Conservation (phyloP, 805 yeast genomes). For the Ogataea wickerhamii region DNA sequence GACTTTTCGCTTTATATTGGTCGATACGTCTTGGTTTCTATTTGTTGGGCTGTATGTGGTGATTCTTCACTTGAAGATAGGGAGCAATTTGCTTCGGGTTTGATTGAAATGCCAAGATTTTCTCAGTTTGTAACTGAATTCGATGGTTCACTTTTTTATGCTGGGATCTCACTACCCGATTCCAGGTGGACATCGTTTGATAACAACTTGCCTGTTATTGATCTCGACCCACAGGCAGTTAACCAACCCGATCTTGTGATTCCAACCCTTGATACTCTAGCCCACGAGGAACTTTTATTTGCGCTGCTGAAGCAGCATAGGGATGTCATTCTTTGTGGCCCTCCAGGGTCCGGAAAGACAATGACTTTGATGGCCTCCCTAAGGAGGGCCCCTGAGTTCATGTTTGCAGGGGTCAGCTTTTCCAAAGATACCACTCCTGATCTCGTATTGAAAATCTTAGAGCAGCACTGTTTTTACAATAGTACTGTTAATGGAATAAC, state of each 20-base stretch:
- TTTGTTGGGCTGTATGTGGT: constrained; percentile 67
- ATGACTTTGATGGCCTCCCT: constrained; percentile 79
- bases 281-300: constrained; percentile 60
- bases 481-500: constrained; percentile 47
- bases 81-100: constrained; percentile 31
- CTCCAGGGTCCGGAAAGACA: constrained; percentile 97
- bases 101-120: constrained; percentile 25
- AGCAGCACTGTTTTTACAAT: constrained; percentile 66
- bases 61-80: constrained; percentile 43
- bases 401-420: constrained; percentile 69
- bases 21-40: constrained; percentile 36
- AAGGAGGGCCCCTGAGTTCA: constrained; percentile 52
- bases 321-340: constrained; percentile 81
- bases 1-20: constrained; percentile 30
- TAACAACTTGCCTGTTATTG: constrained; percentile 36
- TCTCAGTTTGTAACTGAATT: constrained; percentile 5
- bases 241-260: constrained; percentile 60
- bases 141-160: constrained; percentile 34
- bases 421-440: constrained; percentile 74
- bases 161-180: constrained; percentile 41
- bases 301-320: constrained; percentile 51
- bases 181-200: constrained; percentile 45
- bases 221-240: constrained; percentile 58
- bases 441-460: constrained; percentile 58
- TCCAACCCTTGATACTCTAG: constrained; percentile 74